phyloP scores from a whole-genome alignment of 805 yeast species.

The Saccharomycopsis babjevae region DNA sequence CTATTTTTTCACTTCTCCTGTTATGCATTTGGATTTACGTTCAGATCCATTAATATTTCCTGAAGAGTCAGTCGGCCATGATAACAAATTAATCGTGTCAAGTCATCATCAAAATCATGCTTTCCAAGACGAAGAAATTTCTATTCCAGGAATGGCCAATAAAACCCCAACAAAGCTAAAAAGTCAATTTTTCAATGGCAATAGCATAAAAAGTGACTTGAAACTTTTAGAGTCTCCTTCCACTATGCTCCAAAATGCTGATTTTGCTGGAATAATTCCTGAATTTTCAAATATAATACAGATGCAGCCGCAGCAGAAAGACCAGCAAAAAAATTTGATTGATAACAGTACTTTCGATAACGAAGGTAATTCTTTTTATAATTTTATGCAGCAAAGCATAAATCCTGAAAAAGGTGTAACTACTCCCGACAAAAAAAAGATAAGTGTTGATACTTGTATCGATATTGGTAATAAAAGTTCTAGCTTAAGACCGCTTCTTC shows the following conservation, averaged over 20 bases:
- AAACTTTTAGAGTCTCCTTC: background rate
- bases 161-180: background rate
- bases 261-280: background rate
- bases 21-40: background rate
- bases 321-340: background rate
- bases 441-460: background rate
- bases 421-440: background rate
- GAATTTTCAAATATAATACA: background rate
- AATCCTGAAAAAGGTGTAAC: background rate
- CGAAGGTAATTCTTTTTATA: background rate
- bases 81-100: background rate
- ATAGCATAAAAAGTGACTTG: background rate
- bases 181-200: background rate
- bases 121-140: background rate
- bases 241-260: background rate
- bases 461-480: background rate
- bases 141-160: background rate
- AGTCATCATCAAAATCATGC: background rate
- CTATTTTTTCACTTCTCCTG: background rate
- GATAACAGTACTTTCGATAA: background rate
- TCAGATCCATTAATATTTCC: background rate
- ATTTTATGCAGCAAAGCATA: background rate
- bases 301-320: background rate
- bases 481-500: slow-evolving; percentile 8
- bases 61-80: background rate